phyloP scores from a whole-genome alignment of 352 stramenopile genomes.

The Globisporangium lucens region DNA sequence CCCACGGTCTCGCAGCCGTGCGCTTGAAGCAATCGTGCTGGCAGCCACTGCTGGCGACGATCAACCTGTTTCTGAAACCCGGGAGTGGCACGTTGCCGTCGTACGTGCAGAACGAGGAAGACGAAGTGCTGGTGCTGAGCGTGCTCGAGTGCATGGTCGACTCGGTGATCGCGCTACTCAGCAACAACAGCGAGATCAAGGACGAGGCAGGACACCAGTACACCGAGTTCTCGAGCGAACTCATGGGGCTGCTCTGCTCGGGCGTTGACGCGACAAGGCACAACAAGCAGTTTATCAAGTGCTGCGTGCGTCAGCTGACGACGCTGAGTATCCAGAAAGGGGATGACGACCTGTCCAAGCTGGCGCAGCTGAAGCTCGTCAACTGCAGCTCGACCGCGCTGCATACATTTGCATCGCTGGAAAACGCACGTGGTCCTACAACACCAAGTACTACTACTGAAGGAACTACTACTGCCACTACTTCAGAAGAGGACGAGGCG shows the following conservation, averaged over 20 bases:
- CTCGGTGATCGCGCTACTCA: conserved; percentile 55
- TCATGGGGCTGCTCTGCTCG: conserved; percentile 59
- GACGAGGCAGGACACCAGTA: conserved; percentile 15
- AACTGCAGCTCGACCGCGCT: conserved; percentile 57
- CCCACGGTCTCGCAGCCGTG: conserved; percentile 58
- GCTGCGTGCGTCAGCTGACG: conserved; percentile 73
- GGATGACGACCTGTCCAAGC: conserved; percentile 40
- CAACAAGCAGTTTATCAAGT: conserved; percentile 62
- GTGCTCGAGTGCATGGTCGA: conserved; percentile 77
- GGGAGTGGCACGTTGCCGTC: conserved; percentile 47
- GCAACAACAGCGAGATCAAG: conserved; percentile 30
- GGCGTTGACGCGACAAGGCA: conserved; percentile 50
- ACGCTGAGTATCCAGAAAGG: conserved; percentile 67
- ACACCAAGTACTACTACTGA: neutral
- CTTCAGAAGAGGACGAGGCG: neutral
- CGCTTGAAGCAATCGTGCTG: conserved; percentile 45
- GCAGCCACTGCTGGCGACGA: conserved; percentile 57
- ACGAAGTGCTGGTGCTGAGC: conserved; percentile 71
- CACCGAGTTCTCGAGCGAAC: conserved; percentile 42
- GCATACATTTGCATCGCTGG: conserved; percentile 38
- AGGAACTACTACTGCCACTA: neutral
- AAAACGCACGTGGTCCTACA: conserved; percentile 18
- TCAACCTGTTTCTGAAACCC: conserved; percentile 58
- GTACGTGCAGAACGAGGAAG: conserved; percentile 68
- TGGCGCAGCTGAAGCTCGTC: conserved; percentile 56